Evolutionary conservation across 805 yeast genomes (phyloP), one percentile per base, ranked within the genome.

Genomic region (Nakazawaea populi): DNA sequence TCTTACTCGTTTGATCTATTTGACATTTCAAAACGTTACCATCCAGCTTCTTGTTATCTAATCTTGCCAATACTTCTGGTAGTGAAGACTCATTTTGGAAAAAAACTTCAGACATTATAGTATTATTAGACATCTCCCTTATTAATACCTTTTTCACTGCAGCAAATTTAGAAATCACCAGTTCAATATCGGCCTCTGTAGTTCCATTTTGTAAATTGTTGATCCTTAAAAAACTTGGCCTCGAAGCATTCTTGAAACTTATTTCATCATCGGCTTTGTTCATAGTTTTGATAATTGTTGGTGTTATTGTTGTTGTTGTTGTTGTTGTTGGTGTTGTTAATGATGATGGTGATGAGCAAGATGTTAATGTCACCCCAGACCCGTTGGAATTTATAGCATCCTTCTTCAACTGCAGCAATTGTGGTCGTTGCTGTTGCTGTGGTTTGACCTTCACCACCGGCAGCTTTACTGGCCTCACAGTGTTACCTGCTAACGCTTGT

Each of bases 11-110:
- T 3, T 61, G 54, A 4, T 61, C 60, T 12, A 73, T 62, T 24
- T 58, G 60, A 1, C 70, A 74, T 40, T 60, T 59, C 8, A 76
- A 54, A 2, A 64, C 63, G 46, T 75, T 61, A 11, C 79, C 79
- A 57, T 79, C 81, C 10, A 80, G 80, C n/a, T 65, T 53, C 1
- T 74, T 75, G 6, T 73, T 71, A 52, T 79, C 63, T 35, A 77
- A 64, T 38, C 60, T 53, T 18, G 55, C 53, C 14, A 60, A 59
- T 0, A 74, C 74, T 3, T 47, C 52, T 10, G 60, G 57, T 30
- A 77, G 58, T 11, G 56, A 57, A 0, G 57, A 56, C 2, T 68
- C 62, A 31, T 66, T 58, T 2, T 51, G 31, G 51, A 71, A 63
- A 51, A 60, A 58, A 4, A 73, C 64, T 46, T 70, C 71, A 1